A percentile compares a stretch with the other conserved stretches of the same genome.
Conservation (phyloP, 2,329 filamentous ascomycete species). For the Aureobasidium zeae region DNA sequence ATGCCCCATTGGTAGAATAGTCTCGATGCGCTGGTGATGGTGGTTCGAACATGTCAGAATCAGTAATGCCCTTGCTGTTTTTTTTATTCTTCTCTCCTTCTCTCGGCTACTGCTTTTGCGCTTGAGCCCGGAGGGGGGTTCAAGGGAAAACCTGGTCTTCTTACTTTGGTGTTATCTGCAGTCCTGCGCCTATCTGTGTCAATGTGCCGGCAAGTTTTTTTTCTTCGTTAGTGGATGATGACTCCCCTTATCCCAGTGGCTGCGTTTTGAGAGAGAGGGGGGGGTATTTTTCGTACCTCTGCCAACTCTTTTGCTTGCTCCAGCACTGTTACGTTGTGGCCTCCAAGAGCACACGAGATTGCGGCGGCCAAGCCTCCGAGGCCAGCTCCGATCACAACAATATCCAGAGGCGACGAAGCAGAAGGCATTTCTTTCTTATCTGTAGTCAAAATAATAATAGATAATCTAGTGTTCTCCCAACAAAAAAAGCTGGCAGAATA, state of each 20-base stretch:
- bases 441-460: too few relatives aligned
- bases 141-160: too few relatives aligned
- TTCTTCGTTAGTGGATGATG: background rate
- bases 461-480: too few relatives aligned
- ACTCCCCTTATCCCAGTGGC: background rate
- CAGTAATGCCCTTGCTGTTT: background rate
- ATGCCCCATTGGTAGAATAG: conserved; percentile 45
- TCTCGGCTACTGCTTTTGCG: conserved; percentile 18
- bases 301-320: conserved; percentile 20
- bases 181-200: conserved; percentile 39
- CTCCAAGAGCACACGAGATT: conserved; percentile 26
- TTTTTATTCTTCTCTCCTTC: background rate
- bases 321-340: conserved; percentile 27
- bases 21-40: conserved; percentile 35
- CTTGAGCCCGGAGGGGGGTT: conserved; percentile 9
- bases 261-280: background rate
- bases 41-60: conserved; percentile 4
- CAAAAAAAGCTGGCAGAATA: too few relatives aligned
- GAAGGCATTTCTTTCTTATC: too few relatives aligned
- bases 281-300: conserved; percentile 21
- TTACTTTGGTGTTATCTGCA: conserved; percentile 43
- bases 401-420: conserved; percentile 19
- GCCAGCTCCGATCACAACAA: conserved; percentile 29
- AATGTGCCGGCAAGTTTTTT: conserved; percentile 2
- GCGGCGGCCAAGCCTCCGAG: conserved; percentile 28